A percentile compares a stretch with the other conserved stretches of the same genome.
Evolutionary conservation across 805 yeast genomes (phyloP).

Genomic region (Candida boleticola): DNA sequence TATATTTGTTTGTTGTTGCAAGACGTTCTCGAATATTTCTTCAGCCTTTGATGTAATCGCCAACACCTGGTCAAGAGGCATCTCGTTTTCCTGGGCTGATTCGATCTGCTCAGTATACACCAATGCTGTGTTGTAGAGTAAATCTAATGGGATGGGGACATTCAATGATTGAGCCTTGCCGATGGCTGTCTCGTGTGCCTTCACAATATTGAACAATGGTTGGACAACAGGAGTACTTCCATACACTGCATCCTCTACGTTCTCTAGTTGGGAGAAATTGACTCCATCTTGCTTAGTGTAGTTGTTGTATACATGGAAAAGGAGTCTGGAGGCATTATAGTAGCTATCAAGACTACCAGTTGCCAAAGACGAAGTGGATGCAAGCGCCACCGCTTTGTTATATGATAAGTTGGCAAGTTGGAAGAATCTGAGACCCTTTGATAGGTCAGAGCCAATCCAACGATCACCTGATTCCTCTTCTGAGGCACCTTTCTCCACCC

Average conservation of each 20-base stretch:
- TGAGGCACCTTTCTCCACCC: constrained; percentile 52
- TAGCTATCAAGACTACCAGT: constrained; percentile 40
- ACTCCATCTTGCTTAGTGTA: constrained; percentile 49
- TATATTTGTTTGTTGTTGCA: constrained; percentile 24
- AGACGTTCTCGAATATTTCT: constrained; percentile 21
- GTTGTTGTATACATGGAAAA: constrained; percentile 56
- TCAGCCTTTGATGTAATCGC: constrained; percentile 15
- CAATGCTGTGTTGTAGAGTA: constrained; percentile 45
- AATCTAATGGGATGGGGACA: constrained; percentile 34
- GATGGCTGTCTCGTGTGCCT: constrained; percentile 39
- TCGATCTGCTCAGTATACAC: constrained; percentile 50
- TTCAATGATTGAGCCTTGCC: constrained; percentile 11
- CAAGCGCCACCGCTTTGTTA: constrained; percentile 26
- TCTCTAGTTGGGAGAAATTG: constrained; percentile 24
- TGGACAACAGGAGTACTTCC: constrained; percentile 39
- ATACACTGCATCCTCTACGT: constrained; percentile 31
- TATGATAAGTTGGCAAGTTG: constrained; percentile 54
- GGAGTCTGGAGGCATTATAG: constrained; percentile 58
- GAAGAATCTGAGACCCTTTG: constrained; percentile 65
- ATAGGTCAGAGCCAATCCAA: constrained; percentile 64
- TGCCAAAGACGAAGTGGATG: neutral
- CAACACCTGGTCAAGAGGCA: constrained; percentile 14
- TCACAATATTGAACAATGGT: constrained; percentile 30
- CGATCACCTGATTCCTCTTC: constrained; percentile 77
- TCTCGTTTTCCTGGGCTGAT: constrained; percentile 20